These are phyloP conservation scores for Geoglossum cookeanum DNA, from an alignment of 2,329 filamentous ascomycete species.

Conservation along the genomic window DNA sequence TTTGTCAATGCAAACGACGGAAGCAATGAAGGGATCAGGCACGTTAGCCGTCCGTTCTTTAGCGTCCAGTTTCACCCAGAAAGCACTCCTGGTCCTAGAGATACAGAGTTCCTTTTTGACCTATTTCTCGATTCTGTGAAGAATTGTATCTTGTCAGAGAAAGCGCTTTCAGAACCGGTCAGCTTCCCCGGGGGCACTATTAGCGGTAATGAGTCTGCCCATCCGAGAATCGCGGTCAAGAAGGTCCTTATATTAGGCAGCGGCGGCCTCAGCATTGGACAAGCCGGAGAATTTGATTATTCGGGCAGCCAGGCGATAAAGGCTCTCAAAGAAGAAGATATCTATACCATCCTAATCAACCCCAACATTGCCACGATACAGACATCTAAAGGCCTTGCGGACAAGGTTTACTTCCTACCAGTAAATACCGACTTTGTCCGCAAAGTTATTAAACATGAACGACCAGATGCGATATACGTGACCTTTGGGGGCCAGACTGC, in stretches of 20 bases:
- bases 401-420: conserved; percentile 97
- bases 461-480: conserved; percentile 89
- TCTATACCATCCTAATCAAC: conserved; percentile 96
- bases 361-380: conserved; percentile 98
- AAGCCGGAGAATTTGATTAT: conserved; percentile 97
- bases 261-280: conserved; percentile 90
- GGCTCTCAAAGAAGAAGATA: conserved; percentile 90
- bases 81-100: conserved; percentile 82
- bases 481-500: conserved; percentile 97
- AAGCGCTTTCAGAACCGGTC: conserved; percentile 53
- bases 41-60: conserved; percentile 73
- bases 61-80: conserved; percentile 99
- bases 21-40: conserved; percentile 94
- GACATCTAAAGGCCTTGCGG: conserved; percentile 89
- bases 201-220: conserved; percentile 55
- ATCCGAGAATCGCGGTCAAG: conserved; percentile 70
- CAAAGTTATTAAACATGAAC: conserved; percentile 90
- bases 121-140: conserved; percentile 80
- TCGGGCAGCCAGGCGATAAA: conserved; percentile 98
- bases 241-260: conserved; percentile 89
- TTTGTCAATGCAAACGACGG: conserved; percentile 98
- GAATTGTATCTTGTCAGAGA: conserved; percentile 46
- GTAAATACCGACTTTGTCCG: conserved; percentile 94
- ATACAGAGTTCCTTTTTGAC: conserved; percentile 94
- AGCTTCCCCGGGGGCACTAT: conserved; percentile 70